Percentiles rank a stretch among this genome's conserved stretches.
Conservation (phyloP, 768 basidiomycete genomes). For the Mycena maculata region DNA sequence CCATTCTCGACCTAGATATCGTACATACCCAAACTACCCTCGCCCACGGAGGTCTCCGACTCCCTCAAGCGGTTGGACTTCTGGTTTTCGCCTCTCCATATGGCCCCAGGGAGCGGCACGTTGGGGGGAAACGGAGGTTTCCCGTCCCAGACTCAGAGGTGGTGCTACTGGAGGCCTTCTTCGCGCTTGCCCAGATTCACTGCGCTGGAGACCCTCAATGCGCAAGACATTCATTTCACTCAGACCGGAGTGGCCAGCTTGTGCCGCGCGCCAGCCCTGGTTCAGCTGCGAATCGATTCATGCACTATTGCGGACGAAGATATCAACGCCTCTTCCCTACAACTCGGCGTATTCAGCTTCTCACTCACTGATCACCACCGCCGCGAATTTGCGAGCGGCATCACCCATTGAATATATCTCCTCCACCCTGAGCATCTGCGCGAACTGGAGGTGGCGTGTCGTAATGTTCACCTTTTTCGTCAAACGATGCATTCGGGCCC, state of each 20-base stretch:
- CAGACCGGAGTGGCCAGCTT: not conserved
- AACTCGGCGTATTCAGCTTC: not conserved
- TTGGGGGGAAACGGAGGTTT: not conserved
- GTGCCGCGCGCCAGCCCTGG: not conserved
- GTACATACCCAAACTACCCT: not conserved
- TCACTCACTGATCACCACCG: too few relatives aligned
- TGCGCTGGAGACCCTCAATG: not conserved
- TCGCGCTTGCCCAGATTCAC: not conserved
- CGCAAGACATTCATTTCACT: not conserved
- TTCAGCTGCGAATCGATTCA: not conserved
- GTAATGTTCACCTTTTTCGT: not conserved
- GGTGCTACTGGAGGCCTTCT: not conserved
- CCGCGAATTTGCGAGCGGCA: not conserved
- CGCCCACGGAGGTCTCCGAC: not conserved
- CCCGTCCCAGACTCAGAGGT: not conserved
- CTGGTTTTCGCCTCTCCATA: not conserved
- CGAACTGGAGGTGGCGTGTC: not conserved
- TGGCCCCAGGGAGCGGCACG: not conserved
- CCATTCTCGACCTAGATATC: too few relatives aligned
- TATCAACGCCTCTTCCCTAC: too few relatives aligned
- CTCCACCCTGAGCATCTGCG: constrained; percentile 13
- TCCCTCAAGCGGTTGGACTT: not conserved
- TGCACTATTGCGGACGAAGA: too few relatives aligned
- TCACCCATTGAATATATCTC: not conserved
- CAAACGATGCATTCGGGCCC: not conserved